A percentile compares a stretch with the other conserved stretches of the same genome.
phyloP scores from a whole-genome alignment of 208 protist species.

The Leishmania tropica region DNA sequence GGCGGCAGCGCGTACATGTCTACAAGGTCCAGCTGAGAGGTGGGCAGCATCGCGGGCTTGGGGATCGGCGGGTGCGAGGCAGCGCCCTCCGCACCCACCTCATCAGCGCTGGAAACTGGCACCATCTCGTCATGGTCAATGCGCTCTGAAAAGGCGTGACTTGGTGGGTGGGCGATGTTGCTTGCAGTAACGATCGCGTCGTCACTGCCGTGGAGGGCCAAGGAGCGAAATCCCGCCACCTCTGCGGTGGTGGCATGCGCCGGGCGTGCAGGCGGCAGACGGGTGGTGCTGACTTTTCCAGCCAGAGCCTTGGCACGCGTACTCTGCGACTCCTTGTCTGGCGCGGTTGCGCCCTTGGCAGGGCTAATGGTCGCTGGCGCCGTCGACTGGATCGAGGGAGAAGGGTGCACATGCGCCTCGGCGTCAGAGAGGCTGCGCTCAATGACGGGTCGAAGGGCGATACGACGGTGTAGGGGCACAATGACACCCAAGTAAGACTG shows the following conservation, averaged over 20 bases:
- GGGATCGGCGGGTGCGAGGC: background rate
- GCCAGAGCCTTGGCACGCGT: background rate
- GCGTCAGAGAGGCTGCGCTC: slow-evolving; percentile 23
- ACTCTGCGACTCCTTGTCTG: background rate
- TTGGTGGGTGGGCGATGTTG: background rate
- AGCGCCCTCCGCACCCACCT: background rate
- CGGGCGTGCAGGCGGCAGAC: background rate
- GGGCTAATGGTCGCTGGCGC: background rate
- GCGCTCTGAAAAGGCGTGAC: background rate
- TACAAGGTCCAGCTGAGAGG: slow-evolving; percentile 38
- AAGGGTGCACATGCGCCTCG: background rate
- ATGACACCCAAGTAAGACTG: slow-evolving; percentile 36
- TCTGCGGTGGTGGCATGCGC: background rate
- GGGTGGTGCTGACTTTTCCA: background rate
- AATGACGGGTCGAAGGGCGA: slow-evolving; percentile 25
- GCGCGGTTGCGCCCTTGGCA: background rate
- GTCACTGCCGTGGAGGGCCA: background rate
- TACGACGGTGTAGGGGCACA: slow-evolving; percentile 32
- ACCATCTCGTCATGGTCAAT: slow-evolving; percentile 7
- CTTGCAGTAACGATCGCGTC: background rate
- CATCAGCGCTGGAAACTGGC: background rate
- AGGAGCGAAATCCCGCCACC: background rate
- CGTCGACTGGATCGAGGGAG: background rate
- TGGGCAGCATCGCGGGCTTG: background rate
- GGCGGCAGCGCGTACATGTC: slow-evolving; percentile 54